Percentiles rank a stretch among this genome's conserved stretches.
phyloP scores from a whole-genome alignment of 139 green algal genomes.

The Nannochloris sp. region DNA sequence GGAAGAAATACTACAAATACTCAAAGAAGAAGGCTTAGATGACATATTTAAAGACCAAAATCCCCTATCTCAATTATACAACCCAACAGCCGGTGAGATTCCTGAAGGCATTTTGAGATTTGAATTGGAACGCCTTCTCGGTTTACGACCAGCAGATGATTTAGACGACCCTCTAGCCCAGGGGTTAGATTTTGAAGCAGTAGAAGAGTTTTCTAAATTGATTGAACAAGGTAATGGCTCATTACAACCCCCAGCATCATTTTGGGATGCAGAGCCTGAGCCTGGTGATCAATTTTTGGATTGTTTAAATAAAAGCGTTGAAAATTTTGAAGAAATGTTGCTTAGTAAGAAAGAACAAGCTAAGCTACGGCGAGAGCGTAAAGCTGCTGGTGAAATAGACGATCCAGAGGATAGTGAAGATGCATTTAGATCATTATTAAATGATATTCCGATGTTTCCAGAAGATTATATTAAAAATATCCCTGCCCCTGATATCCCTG shows the following conservation, averaged over 20 bases:
- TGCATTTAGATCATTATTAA: too few relatives aligned
- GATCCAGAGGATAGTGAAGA: not conserved
- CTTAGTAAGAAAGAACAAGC: slow-evolving; percentile 7
- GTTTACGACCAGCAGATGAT: not conserved
- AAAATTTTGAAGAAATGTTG: slow-evolving; percentile 2
- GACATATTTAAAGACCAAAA: not conserved
- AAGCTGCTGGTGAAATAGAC: not conserved
- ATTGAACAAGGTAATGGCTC: slow-evolving; percentile 6
- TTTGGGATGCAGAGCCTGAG: not conserved
- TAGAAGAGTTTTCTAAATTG: slow-evolving; percentile 10
- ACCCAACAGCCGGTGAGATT: too few relatives aligned
- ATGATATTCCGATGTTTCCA: not conserved
- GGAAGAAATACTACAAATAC: not conserved
- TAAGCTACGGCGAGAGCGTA: not conserved
- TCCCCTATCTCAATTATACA: not conserved
- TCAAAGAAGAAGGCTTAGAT: not conserved
- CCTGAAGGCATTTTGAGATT: not conserved
- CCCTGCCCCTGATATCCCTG: slow-evolving; percentile 7
- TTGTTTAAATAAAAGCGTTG: slow-evolving; percentile 3
- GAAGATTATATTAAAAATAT: not conserved
- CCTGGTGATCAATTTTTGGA: slow-evolving; percentile 5
- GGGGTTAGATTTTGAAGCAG: not conserved
- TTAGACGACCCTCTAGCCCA: not conserved
- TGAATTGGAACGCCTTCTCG: not conserved
- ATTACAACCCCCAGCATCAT: not conserved